Conservation (phyloP, 768 basidiomycete genomes). For the Chalciporus sphaerocephalus region DNA sequence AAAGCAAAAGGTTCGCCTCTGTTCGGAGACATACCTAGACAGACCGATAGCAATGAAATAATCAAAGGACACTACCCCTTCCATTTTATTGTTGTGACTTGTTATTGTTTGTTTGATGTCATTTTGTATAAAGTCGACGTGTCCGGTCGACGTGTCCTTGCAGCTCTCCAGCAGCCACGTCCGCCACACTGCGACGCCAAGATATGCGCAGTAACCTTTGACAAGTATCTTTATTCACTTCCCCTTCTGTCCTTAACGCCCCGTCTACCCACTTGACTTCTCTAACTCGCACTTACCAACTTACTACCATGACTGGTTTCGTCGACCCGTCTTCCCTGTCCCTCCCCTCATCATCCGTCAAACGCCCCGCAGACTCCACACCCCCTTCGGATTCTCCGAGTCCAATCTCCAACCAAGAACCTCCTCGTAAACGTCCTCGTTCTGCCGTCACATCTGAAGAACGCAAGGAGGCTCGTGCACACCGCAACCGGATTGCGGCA, state of each 20-base stretch:
- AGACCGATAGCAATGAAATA: too few relatives aligned
- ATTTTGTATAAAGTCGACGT: constrained; percentile 31
- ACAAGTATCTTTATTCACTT: constrained; percentile 23
- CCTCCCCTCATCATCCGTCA: constrained; percentile 33
- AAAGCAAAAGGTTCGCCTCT: too few relatives aligned
- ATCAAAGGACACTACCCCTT: too few relatives aligned
- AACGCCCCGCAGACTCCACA: constrained; percentile 27
- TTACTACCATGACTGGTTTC: constrained; percentile 24
- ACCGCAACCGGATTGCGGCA: constrained; percentile 89
- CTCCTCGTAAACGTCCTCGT: constrained; percentile 73
- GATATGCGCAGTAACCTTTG: constrained; percentile 13
- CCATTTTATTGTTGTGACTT: too few relatives aligned
- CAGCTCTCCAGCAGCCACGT: constrained; percentile 22
- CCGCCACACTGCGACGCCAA: constrained; percentile 1
- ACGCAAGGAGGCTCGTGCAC: constrained; percentile 82
- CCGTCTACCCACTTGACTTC: background rate
- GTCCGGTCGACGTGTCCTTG: constrained; percentile 26
- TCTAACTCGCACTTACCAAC: constrained; percentile 13
- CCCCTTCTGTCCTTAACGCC: background rate
- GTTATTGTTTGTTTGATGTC: constrained; percentile 23
- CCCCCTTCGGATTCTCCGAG: constrained; percentile 15
- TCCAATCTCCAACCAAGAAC: constrained; percentile 30
- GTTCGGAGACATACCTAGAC: too few relatives aligned
- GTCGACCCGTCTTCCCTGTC: constrained; percentile 39
- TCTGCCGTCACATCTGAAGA: constrained; percentile 63